phyloP scores from a whole-genome alignment of 331 rosid genomes.

The Dryas integrifolia region DNA sequence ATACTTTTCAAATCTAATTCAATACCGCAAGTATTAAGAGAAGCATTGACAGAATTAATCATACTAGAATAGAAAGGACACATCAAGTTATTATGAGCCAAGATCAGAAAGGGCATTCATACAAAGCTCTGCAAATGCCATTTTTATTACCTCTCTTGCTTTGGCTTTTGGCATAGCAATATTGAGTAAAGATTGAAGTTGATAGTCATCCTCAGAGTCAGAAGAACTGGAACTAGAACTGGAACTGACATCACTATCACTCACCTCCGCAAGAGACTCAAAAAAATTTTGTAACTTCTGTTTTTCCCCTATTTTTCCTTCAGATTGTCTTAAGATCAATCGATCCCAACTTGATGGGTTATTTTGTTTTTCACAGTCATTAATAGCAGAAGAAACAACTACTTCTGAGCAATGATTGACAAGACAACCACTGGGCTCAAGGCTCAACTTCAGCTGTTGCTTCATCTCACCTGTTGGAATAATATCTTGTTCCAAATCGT shows the following conservation, averaged over 20 bases:
- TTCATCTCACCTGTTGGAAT: constrained; percentile 8
- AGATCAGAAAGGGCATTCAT: background rate
- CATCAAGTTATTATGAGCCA: background rate
- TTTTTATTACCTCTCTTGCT: background rate
- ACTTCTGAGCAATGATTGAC: background rate
- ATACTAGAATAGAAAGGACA: background rate
- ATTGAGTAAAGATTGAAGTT: background rate
- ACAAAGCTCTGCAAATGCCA: background rate
- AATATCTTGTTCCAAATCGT: background rate
- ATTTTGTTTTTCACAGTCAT: background rate
- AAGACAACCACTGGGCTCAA: background rate
- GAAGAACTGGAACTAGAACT: constrained; percentile 3
- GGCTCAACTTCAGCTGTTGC: background rate
- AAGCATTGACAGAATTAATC: background rate
- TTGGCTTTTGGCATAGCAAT: background rate
- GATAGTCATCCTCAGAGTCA: constrained; percentile 5
- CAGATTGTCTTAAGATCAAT: background rate
- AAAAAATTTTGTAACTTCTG: background rate
- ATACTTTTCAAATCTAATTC: background rate
- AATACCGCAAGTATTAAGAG: background rate
- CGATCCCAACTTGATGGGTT: background rate
- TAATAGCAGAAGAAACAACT: background rate
- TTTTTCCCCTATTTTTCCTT: constrained; percentile 1
- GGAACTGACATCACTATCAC: constrained; percentile 4
- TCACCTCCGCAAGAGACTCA: constrained; percentile 1